Evolutionary conservation across 2,329 filamentous ascomycete genomes (phyloP), one percentile per base, ranked within the genome.

Genomic region (Pyrenophora graminea): DNA sequence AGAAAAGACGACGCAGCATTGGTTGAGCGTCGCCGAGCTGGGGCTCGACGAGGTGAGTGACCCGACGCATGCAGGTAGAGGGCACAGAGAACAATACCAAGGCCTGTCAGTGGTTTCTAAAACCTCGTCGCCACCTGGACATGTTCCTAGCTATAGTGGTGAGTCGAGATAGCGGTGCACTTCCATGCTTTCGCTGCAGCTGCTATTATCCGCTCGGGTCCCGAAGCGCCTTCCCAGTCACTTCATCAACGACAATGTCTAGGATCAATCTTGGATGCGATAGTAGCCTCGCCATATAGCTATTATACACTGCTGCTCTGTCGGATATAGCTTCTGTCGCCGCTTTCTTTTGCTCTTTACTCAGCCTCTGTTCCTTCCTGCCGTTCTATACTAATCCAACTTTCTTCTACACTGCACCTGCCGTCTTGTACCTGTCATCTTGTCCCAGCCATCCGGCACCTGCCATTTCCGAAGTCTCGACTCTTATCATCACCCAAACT

Each of bases 11-110:
- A 17, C 21, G 15, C 18, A 27, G 12, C 17, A 51, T 55, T 60
- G 57, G 52, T 13, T 48, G 31, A 36, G 55, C 27, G 38, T 44
- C 44, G 53, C 39, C 45, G 19, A 30, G 30, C 21, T 27, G 12
- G 38, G 38, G 27, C 25, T 18, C 36, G 32, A 18, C 12, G 18
- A 44, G 30, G 45, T 50, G 48, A 53, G 42, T 42, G 38, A 18
- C 18, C 33, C 21, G n/a, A 39, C 12, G 25, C 36, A 32, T 9
- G 9, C 44, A 50, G 45, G 48, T 55, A 54, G 55, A 56, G 43
- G 47, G 39, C 37, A 30, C 39, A 6, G 31, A 17, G 60, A 62
- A 66, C 63, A 66, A 66, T 66, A 63, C 42, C 43, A 64, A 66
- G 56, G 38, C 31, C 33, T 25, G 1, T 18, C 31, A 17, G 9